Evolutionary conservation across 2,329 filamentous ascomycete species (phyloP), one percentile per base, ranked within the genome.

Genomic region (Claviceps purpurea): DNA sequence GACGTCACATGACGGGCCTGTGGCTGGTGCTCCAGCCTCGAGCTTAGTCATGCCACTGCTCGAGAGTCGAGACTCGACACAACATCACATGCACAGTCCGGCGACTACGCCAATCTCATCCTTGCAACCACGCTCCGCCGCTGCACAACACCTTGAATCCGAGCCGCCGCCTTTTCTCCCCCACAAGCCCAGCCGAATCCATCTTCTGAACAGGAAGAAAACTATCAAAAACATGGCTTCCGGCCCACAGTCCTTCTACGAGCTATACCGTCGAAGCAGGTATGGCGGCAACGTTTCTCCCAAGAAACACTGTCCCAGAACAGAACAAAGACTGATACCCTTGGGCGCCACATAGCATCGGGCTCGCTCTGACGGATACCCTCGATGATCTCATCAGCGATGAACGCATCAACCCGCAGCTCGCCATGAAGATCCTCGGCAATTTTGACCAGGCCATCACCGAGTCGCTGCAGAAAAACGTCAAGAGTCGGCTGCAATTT

Each of bases 251-350:
- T 77, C 77, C 38, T 84, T 78, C 75, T 98, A 97, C 71, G 93
- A 98, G 80, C 84, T 98, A 65, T 98, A 98, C 71, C 88, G 93
- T 63, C 85, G 90, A 74, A 95, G 89, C 82, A 97, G 91, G 93
- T 97, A 88, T 8, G 45, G 4, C 30, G n/a, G 10, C 30, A 30
- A 30, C 10, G 13, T 10, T 22, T 16, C 10, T 14, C 46, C n/a
- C 39, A n/a, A 20, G 5, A 16, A 24, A 46, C 16, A 4, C 39
- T 22, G 6, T 24, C 39, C 4, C 8, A 24, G 30, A 18, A 49
- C n/a, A 34, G 14, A 16, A 7, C 20, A 2, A 26, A 51, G n/a
- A 50, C 49, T 44, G 37, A 50, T 30, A 45, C 22, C 14, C 20
- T 16, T 2, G 16, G 57, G 22, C 20, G 45, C 56, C 47, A 56